Evolutionary conservation across 2,329 filamentous ascomycete species (phyloP), one percentile per base, ranked within the genome.

Genomic region (Stagonosporopsis chrysanthemi): DNA sequence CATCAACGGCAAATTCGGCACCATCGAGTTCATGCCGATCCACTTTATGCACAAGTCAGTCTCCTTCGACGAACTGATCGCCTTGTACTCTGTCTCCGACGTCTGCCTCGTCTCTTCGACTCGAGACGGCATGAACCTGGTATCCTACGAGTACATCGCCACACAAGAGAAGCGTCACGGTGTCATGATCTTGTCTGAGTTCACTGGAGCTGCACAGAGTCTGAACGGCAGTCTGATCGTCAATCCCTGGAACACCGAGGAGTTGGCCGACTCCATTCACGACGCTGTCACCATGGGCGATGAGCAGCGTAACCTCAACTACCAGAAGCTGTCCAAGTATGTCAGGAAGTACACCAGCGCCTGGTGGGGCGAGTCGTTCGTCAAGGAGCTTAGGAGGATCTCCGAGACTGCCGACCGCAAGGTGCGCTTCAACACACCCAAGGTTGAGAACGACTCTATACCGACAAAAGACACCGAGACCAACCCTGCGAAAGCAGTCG

Each of bases 211-310:
- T 7, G 94, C 95, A 0, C 95, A 98, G 78, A 95, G 90, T 61
- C 84, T 99, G 56, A 97, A 96, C 66, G 94, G 94, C 59, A 92
- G 91, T 67, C 83, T 98, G 48, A 93, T 98, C 51, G 91, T 98
- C 71, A 99, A 99, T 78, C 95, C 95, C 1, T 99, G 95, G 95
- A 98, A 98, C 76, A 97, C 93, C 0, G 93, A 97, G 73, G 94
- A 98, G 77, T 82, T 98, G 35, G 93, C 94, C 38, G 91, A 92
- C 69, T 91, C 93, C 6, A 93, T 98, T 66, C 90, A 97, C 77
- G 92, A 97, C 65, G 92, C 94, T n/a, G 92, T 98, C 40, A 97
- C 93, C 52, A 97, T 98, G 92, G 89, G 89, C 50, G 87, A 92
- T 17, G 93, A 97, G 77, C 90, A 95, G 79, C 88, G 92, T 50